Percentiles rank a stretch among this genome's conserved stretches.
Evolutionary conservation across 257 asterid species (phyloP).

Genomic region (Nicotiana attenuata): DNA sequence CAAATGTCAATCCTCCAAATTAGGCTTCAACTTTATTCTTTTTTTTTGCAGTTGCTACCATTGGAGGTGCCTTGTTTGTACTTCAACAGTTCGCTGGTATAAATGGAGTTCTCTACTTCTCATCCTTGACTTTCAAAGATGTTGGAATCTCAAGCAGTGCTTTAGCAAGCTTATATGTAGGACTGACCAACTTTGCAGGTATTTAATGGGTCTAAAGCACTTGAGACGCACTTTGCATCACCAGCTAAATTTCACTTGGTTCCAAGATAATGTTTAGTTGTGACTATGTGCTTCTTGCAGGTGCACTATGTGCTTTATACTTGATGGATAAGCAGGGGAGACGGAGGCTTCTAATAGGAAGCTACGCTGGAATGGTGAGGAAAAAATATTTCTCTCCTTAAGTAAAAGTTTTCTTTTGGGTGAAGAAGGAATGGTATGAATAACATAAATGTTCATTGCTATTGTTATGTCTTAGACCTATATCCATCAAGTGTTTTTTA

Average conservation of each 20-base stretch:
- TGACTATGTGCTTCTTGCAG: constrained; percentile 32
- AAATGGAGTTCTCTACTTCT: constrained; percentile 84
- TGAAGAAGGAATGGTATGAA: neutral
- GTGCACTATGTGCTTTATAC: constrained; percentile 70
- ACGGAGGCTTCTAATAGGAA: constrained; percentile 62
- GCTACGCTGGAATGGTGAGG: constrained; percentile 85
- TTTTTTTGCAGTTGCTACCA: constrained; percentile 58
- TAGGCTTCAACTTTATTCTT: constrained; percentile 11
- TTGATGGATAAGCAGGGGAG: constrained; percentile 85
- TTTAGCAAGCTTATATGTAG: constrained; percentile 65
- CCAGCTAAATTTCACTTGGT: neutral
- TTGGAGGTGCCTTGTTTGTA: constrained; percentile 76
- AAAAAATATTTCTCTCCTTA: neutral
- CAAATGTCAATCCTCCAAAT: neutral
- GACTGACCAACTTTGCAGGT: constrained; percentile 81
- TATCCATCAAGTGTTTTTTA: neutral
- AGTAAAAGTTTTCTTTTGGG: neutral
- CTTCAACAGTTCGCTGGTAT: constrained; percentile 85
- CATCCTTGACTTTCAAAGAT: constrained; percentile 74
- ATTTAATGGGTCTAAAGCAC: constrained; percentile 7
- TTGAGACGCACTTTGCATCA: neutral
- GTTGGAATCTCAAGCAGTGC: constrained; percentile 75
- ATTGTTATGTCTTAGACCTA: neutral
- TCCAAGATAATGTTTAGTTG: constrained; percentile 8
- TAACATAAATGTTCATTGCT: neutral